phyloP scores from a whole-genome alignment of 192 early-diverging fungal genomes.

The Linderina pennispora region DNA sequence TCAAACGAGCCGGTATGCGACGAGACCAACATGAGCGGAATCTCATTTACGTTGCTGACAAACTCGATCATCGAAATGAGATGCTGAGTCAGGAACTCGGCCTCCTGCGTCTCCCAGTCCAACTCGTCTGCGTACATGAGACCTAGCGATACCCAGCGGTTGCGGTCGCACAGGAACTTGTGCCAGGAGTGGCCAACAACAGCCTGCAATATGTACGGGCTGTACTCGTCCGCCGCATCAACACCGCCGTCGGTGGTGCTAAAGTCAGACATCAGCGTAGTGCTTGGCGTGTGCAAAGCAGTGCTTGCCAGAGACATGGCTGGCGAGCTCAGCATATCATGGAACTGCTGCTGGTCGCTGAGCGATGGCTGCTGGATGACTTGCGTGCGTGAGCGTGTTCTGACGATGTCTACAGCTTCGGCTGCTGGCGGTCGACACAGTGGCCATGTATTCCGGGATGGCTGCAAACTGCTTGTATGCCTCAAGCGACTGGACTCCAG shows the following conservation, averaged over 20 bases:
- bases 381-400: neutral
- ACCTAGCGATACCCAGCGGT: slow-evolving; percentile 33
- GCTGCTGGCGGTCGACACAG: neutral
- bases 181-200: slow-evolving; percentile 41
- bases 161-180: slow-evolving; percentile 30
- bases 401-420: neutral
- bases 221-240: slow-evolving; percentile 14
- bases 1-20: slow-evolving; percentile 23
- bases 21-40: slow-evolving; percentile 21
- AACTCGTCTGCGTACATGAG: slow-evolving; percentile 25
- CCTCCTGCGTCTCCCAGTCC: slow-evolving; percentile 35
- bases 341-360: neutral
- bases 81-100: slow-evolving; percentile 21
- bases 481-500: slow-evolving; percentile 25
- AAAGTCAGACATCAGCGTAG: slow-evolving; percentile 22
- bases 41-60: neutral
- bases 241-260: slow-evolving; percentile 15
- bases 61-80: slow-evolving; percentile 21
- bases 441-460: slow-evolving; percentile 13
- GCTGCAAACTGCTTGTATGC: slow-evolving; percentile 29
- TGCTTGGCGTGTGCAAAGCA: slow-evolving; percentile 13
- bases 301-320: slow-evolving; percentile 2
- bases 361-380: neutral
- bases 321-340: neutral
- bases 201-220: slow-evolving; percentile 15